Base-by-base conservation (phyloP, 2,329 filamentous ascomycete genomes). In the Chrysosporium keratinophilum region DNA sequence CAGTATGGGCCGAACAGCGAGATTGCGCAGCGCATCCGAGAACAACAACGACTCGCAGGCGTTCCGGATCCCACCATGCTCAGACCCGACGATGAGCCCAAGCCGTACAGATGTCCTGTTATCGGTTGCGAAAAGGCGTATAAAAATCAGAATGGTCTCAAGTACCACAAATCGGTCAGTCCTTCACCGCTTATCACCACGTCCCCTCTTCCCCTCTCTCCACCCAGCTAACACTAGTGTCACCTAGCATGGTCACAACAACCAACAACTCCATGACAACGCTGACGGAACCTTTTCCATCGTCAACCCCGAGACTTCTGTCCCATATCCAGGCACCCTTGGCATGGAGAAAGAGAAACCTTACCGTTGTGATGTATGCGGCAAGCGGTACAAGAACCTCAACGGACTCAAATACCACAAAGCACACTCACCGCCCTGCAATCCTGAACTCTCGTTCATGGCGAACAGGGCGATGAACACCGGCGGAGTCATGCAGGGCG, bases 341-440 rank as follows among this genome's bases (percentile, higher is more conserved):
- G 93, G 93, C n/a, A 98, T 98, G 93, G 93, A 98, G 73, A 98
- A 97, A 70, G 91, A 97, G 75, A 98, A 98, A 75, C 93, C 93
- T 2, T 97, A 97, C 69, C 90, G 90, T 66, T 98, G 93, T 70
- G 90, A 97, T 60, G 85, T 89, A 10, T 98, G 93, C 67, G 90
- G 91, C 64, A 98, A 98, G 76, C 86, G 93, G 50, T 98, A 98
- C 75, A 98, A 98, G 82, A 98, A 98, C 67, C 72, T 98, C 57
- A 98, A 98, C 71, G 93, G 93, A 5, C 80, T 98, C 58, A 98
- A 98, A 82, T 98, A 98, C 67, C 82, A 85, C 73, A 88, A 87
- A 70, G 81, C 84, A 58, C 85, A 96, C 69, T 93, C 88, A 11
- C 85, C 88, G 20, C 85, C 86, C 51, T 96, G 90, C 74, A 94